These are phyloP conservation scores for Amanita rubescens DNA, from an alignment of 768 basidiomycete species.

Conservation along the genomic window DNA sequence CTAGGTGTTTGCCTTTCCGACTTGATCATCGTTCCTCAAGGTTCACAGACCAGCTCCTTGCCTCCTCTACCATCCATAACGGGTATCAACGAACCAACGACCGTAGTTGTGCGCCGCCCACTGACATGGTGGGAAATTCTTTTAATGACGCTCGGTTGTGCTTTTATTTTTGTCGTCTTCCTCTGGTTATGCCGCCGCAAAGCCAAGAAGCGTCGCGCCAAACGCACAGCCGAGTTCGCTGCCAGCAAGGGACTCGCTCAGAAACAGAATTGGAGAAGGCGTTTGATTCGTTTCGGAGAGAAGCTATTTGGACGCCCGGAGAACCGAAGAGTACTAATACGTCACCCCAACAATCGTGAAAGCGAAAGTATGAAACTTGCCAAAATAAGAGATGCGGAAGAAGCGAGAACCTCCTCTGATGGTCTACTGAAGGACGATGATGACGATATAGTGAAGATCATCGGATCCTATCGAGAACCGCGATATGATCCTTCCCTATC, in stretches of 20 bases:
- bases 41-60: constrained; percentile 38
- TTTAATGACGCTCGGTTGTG: constrained; percentile 75
- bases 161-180: constrained; percentile 65
- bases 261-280: constrained; percentile 55
- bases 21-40: constrained; percentile 38
- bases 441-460: constrained; percentile 20
- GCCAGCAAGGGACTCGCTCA: constrained; percentile 45
- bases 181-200: constrained; percentile 65
- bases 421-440: constrained; percentile 5
- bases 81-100: constrained; percentile 49
- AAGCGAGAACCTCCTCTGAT: constrained; percentile 10
- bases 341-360: neutral
- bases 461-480: constrained; percentile 12
- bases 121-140: constrained; percentile 82
- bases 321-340: neutral
- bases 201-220: constrained; percentile 59
- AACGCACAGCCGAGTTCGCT: constrained; percentile 61
- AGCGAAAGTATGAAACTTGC: constrained; percentile 12
- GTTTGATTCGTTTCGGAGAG: constrained; percentile 29
- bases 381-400: constrained; percentile 15
- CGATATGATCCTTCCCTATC: neutral
- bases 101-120: constrained; percentile 21
- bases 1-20: constrained; percentile 79
- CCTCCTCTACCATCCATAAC: constrained; percentile 47
- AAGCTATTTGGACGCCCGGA: constrained; percentile 45